Evolutionary conservation across 148 eudicot genomes (phyloP).

Genomic region (Hydrangea macrophylla): DNA sequence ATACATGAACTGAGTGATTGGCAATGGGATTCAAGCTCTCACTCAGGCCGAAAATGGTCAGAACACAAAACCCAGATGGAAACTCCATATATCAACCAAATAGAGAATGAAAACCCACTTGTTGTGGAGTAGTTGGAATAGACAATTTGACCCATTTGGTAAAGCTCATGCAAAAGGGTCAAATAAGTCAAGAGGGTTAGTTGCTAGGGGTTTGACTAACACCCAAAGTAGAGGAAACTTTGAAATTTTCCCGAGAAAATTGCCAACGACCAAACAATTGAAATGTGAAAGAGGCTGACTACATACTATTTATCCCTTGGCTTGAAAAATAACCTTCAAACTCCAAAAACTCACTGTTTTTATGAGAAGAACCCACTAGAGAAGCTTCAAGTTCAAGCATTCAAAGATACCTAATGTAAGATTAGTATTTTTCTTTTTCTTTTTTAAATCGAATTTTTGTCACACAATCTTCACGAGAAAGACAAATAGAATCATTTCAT

Average conservation of each 20-base stretch:
- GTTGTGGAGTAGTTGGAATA: too few relatives aligned
- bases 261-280: not conserved
- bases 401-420: not conserved
- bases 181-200: not conserved
- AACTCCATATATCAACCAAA: conserved; percentile 2
- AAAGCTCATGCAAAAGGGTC: not conserved
- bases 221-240: not conserved
- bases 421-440: too few relatives aligned
- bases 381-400: not conserved
- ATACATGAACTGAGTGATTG: too few relatives aligned
- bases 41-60: not conserved
- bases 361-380: not conserved
- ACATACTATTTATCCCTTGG: not conserved
- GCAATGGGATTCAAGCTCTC: too few relatives aligned
- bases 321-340: not conserved
- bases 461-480: conserved; percentile 16
- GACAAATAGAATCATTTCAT: conserved; percentile 17
- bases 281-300: not conserved
- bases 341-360: not conserved
- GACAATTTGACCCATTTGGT: too few relatives aligned
- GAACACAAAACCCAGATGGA: not conserved
- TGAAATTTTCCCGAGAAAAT: not conserved
- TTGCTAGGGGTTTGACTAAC: not conserved
- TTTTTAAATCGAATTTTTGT: not conserved
- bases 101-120: not conserved